Evolutionary conservation across 2,329 filamentous ascomycete genomes (phyloP).

Genomic region (Leptoxyphium fumago): DNA sequence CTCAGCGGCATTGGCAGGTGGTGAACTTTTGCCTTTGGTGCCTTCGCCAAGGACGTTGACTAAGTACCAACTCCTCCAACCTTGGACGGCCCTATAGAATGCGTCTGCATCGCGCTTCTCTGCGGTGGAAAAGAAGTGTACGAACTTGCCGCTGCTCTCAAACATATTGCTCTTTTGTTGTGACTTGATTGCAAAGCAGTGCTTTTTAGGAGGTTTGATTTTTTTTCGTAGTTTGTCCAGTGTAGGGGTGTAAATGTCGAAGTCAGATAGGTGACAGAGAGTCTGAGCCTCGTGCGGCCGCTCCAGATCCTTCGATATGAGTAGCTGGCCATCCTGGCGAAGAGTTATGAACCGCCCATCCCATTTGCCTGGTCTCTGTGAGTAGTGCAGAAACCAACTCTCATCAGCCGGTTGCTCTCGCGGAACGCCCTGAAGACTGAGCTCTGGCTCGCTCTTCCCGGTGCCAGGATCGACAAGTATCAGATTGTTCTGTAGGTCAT

Average conservation of each 20-base stretch:
- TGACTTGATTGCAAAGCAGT: conserved; percentile 80
- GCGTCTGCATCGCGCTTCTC: conserved; percentile 50
- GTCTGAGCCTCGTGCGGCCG: conserved; percentile 50
- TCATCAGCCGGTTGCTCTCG: conserved; percentile 49
- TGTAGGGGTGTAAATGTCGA: conserved; percentile 75
- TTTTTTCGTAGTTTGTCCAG: conserved; percentile 51
- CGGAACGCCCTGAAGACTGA: conserved; percentile 52
- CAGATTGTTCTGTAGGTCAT: conserved; percentile 61
- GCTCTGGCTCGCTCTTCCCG: conserved; percentile 38
- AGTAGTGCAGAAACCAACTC: conserved; percentile 63
- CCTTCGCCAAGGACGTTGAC: conserved; percentile 53
- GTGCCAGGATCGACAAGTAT: conserved; percentile 46
- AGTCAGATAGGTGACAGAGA: conserved; percentile 78
- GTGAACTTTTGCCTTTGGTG: conserved; percentile 21
- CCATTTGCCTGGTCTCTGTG: conserved; percentile 73
- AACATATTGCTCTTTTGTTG: conserved; percentile 82
- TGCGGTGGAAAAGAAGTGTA: conserved; percentile 81
- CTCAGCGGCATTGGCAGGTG: conserved; percentile 2
- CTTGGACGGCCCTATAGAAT: conserved; percentile 59
- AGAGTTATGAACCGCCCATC: conserved; percentile 69
- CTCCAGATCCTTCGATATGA: conserved; percentile 55
- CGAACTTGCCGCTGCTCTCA: conserved; percentile 66
- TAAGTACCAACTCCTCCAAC: conserved; percentile 86
- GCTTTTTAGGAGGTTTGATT: conserved; percentile 70
- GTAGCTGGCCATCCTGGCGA: conserved; percentile 55